Base-by-base conservation (phyloP, 352 stramenopile species). In the Achlya hypogyna region DNA sequence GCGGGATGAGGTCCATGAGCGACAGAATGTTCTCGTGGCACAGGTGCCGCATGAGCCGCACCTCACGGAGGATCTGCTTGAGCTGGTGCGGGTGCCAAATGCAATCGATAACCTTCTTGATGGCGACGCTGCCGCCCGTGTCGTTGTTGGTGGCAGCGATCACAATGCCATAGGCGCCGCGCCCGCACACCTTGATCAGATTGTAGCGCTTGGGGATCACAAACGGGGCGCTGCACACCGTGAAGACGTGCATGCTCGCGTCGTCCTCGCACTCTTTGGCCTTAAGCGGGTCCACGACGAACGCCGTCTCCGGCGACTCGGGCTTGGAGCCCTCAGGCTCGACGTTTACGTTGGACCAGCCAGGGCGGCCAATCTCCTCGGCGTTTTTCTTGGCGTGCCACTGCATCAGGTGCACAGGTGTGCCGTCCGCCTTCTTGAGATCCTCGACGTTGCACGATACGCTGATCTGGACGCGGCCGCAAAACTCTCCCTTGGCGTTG, bases 71-170 rank as follows among this genome's bases (percentile, higher is more conserved):
- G 63, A 94, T 94, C 64, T 94, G 85, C 69, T 95, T 95, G 56
- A 95, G 81, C 60, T 95, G 84, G 66, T 95, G 86, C 22, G 84
- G 86, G 64, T 95, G 86, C 86, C 86, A 95, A 51, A 95, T 90
- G 56, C 86, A 95, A 71, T 95, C 86, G 45, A 95, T 95, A 8
- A 96, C 87, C 64, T 96, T 96, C 75, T 96, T 96, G 62, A 96
- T 95, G 35, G 84, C 87, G 10, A 94, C 85, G 51, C 93, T 96
- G 1, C 81, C 84, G n/a, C 86, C 84, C 1, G 81, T 89, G 25
- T 76, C 73, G 31, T 78, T 79, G 68, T 96, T 87, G 9, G 85
- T 93, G 6, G 87, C 87, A 12, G 87, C 87, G 63, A 96, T 95
- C 40, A 96, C 87, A 60, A 96, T 93, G 34, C 87, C 87, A 66